Evolutionary conservation across 148 eudicot genomes (phyloP), one percentile per base, ranked within the genome.

Genomic region (Rheum nobile): DNA sequence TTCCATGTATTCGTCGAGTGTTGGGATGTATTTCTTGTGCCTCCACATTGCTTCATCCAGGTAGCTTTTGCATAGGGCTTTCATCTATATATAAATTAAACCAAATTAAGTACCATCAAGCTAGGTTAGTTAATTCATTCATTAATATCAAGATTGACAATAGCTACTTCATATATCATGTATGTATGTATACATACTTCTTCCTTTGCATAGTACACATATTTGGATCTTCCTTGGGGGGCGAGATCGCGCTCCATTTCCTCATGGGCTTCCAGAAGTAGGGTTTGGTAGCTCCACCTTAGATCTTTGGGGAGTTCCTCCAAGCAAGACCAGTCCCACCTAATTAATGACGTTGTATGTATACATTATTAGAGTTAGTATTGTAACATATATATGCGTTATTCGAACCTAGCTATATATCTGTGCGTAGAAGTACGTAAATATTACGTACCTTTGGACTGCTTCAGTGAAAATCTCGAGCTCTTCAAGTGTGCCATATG

Each of bases 361-460:
- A n/a, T n/a, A n/a, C n/a, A n/a, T n/a, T n/a, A n/a, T n/a, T n/a
- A n/a, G n/a, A n/a, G n/a, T n/a, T n/a, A n/a, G n/a, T n/a, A n/a
- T n/a, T n/a, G n/a, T n/a, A n/a, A n/a, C n/a, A n/a, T n/a, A n/a
- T n/a, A n/a, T n/a, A n/a, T n/a, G n/a, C n/a, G n/a, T n/a, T n/a
- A n/a, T n/a, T n/a, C n/a, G n/a, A n/a, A n/a, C n/a, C n/a, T n/a
- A n/a, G n/a, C n/a, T n/a, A n/a, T n/a, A n/a, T n/a, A n/a, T n/a
- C n/a, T n/a, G n/a, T n/a, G n/a, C n/a, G n/a, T n/a, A n/a, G n/a
- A n/a, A n/a, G n/a, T n/a, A n/a, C n/a, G n/a, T n/a, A n/a, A n/a
- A n/a, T n/a, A n/a, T n/a, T n/a, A n/a, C n/a, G n/a, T n/a, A 77
- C 86, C 81, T 84, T 3, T 74, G 63, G 4, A 81, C 52, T 1